These are phyloP conservation scores for Ramaria rubella DNA, from an alignment of 768 basidiomycete species.

Conservation along the genomic window DNA sequence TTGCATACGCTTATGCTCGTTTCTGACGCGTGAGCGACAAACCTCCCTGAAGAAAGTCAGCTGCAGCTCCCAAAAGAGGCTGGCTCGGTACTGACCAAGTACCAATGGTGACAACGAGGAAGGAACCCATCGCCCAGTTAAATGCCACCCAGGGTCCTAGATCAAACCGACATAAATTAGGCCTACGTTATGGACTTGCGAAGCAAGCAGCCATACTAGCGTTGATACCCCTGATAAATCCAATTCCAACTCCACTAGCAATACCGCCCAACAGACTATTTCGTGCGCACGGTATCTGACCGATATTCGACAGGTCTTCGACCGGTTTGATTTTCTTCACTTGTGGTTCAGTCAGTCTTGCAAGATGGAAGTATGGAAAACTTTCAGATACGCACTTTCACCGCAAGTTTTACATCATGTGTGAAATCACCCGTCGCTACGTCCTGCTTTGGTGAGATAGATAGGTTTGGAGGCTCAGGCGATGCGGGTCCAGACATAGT, in stretches of 20 bases:
- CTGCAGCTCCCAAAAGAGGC: too few relatives aligned
- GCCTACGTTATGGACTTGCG: not conserved
- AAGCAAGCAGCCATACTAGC: conserved; percentile 41
- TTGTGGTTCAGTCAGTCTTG: conserved; percentile 15
- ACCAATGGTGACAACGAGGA: conserved; percentile 56
- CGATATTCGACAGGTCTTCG: conserved; percentile 54
- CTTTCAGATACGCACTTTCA: conserved; percentile 25
- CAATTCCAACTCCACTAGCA: conserved; percentile 72
- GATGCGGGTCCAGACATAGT: not conserved
- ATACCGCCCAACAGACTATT: conserved; percentile 72
- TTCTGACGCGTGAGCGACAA: conserved; percentile 12
- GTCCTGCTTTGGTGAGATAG: not conserved
- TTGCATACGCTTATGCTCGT: conserved; percentile 12
- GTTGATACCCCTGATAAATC: conserved; percentile 62
- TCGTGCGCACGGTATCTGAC: conserved; percentile 70
- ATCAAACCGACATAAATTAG: conserved; percentile 2
- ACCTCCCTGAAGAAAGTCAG: conserved; percentile 11
- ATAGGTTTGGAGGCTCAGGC: not conserved
- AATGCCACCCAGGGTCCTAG: conserved; percentile 60
- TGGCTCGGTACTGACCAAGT: conserved; percentile 49
- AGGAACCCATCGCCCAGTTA: conserved; percentile 77
- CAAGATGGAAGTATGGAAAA: not conserved
- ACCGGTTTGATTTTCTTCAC: conserved; percentile 39
- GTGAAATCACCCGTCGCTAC: conserved; percentile 27
- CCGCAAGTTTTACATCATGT: conserved; percentile 29